These are phyloP conservation scores for Nakazawaea molendinolei DNA, from an alignment of 805 yeast genomes.

Conservation along the genomic window DNA sequence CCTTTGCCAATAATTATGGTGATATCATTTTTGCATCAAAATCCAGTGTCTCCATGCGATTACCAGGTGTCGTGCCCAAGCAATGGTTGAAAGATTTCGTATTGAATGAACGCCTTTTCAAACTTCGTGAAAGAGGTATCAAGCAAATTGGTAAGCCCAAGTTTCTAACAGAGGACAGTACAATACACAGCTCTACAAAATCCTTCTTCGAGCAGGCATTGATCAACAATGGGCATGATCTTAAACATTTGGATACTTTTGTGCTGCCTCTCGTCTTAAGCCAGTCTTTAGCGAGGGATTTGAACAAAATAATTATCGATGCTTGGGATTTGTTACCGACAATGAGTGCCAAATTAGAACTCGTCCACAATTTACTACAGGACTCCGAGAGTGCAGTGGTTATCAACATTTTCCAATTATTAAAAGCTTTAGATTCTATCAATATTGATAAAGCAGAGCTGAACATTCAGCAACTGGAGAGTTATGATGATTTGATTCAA, in stretches of 20 bases:
- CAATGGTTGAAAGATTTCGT: slow-evolving; percentile 25
- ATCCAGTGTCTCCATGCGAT: slow-evolving; percentile 37
- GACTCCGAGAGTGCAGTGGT: slow-evolving; percentile 34
- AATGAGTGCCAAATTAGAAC: slow-evolving; percentile 27
- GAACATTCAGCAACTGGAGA: slow-evolving; percentile 17
- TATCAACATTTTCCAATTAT: slow-evolving; percentile 31
- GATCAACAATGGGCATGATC: slow-evolving; percentile 14
- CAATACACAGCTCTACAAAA: background rate
- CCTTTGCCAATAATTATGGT: slow-evolving; percentile 53
- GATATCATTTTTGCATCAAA: slow-evolving; percentile 43
- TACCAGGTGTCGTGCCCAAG: slow-evolving; percentile 46
- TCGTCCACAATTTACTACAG: slow-evolving; percentile 27
- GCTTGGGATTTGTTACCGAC: slow-evolving; percentile 27
- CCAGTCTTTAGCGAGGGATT: slow-evolving; percentile 21
- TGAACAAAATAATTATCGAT: slow-evolving; percentile 19
- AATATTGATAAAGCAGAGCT: slow-evolving; percentile 23
- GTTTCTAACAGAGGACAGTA: slow-evolving; percentile 23
- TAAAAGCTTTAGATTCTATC: slow-evolving; percentile 26
- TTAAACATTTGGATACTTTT: slow-evolving; percentile 18
- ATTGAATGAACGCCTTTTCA: slow-evolving; percentile 22
- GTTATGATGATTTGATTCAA: slow-evolving; percentile 15
- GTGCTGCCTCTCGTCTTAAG: slow-evolving; percentile 25
- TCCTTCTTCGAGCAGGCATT: slow-evolving; percentile 10
- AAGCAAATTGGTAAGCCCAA: slow-evolving; percentile 27
- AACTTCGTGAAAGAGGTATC: slow-evolving; percentile 13